Base-by-base conservation (phyloP, 108 stramenopile genomes). In the Craspedostauros australis region DNA sequence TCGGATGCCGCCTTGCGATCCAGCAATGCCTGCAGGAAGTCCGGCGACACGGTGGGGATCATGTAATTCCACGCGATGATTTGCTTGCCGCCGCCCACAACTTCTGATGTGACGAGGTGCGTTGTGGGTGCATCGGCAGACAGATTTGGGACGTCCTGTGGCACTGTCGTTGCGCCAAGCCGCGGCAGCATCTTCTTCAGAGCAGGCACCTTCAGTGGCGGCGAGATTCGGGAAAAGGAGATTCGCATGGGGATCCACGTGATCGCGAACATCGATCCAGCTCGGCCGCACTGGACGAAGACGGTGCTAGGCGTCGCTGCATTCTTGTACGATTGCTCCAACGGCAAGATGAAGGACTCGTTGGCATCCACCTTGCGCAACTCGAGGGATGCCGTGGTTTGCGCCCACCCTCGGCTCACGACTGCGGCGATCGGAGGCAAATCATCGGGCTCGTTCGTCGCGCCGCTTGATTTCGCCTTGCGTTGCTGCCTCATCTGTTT, bases 31-130 rank as follows among this genome's bases (percentile, higher is more conserved):
- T 45, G 5, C 29, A 59, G 12, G 19, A 20, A 68, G 4, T 32
- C 45, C 27, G 58, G 52, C 6, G 49, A 39, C 16, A 68, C 52
- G n/a, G 60, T 54, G n/a, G 66, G 53, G 22, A 68, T 46, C 21
- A 40, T 46, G 12, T 37, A 27, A 31, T 52, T 48, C 50, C 66
- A 68, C 0, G 66, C 66, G 2, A 48, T 39, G 33, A 68, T 24
- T 32, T 63, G 66, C 30, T 68, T 68, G 37, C 52, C 66, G 1
- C 40, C 18, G 14, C 46, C 58, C 3, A 24, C 6, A 27, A 43
- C 42, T 7, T 50, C 52, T 16, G 39, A 20, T 0, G 52, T 47
- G 2, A 68, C 33, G 19, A 68, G 41, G 34, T 68, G 66, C 2
- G 66, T 60, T 8, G 66, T 50, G 1, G 39, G 39, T 39, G 16